These are phyloP conservation scores for Rhytidhysteron rufulum DNA, from an alignment of 2,329 filamentous ascomycete genomes.

Conservation along the genomic window DNA sequence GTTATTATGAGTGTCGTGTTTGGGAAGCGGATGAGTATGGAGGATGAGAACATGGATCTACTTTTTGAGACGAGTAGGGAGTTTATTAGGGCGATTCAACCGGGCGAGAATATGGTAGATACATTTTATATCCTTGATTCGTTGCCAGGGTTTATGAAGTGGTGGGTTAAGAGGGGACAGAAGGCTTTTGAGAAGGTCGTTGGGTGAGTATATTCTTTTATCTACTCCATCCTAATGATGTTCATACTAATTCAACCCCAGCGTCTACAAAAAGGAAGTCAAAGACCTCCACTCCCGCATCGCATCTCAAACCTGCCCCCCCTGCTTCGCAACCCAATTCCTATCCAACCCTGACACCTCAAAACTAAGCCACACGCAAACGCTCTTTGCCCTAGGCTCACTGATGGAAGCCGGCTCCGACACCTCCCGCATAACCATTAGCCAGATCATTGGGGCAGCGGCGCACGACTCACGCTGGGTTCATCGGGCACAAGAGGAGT, in stretches of 20 bases:
- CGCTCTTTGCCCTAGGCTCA: conserved; percentile 28
- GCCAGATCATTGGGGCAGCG: conserved; percentile 17
- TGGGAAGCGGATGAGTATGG: conserved; percentile 13
- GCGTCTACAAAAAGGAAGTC: conserved; percentile 22
- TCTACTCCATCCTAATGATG: no score
- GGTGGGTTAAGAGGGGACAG: conserved; percentile 25
- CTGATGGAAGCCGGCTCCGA: conserved; percentile 25
- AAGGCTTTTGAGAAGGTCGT: conserved; percentile 15
- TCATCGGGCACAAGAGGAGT: conserved; percentile 9
- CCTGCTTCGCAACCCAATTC: conserved; percentile 45
- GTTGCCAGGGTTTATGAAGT: conserved; percentile 26
- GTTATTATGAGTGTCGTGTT: conserved; percentile 29
- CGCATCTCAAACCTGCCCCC: conserved; percentile 28
- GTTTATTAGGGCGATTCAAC: conserved; percentile 23
- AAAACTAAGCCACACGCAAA: conserved; percentile 26
- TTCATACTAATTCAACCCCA: no score
- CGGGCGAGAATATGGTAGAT: conserved; percentile 29
- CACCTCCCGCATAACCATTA: conserved; percentile 16
- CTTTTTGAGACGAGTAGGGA: conserved; percentile 15
- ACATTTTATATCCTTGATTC: conserved; percentile 26
- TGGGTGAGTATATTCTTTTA: no score
- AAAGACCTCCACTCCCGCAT: conserved; percentile 32
- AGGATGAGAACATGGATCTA: conserved; percentile 12
- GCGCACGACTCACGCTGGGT: conserved; percentile 18
- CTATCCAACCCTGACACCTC: conserved; percentile 29